Percentiles rank a stretch among this genome's conserved stretches.
Conservation (phyloP, 768 basidiomycete species). For the Rhodotorula paludigena region DNA sequence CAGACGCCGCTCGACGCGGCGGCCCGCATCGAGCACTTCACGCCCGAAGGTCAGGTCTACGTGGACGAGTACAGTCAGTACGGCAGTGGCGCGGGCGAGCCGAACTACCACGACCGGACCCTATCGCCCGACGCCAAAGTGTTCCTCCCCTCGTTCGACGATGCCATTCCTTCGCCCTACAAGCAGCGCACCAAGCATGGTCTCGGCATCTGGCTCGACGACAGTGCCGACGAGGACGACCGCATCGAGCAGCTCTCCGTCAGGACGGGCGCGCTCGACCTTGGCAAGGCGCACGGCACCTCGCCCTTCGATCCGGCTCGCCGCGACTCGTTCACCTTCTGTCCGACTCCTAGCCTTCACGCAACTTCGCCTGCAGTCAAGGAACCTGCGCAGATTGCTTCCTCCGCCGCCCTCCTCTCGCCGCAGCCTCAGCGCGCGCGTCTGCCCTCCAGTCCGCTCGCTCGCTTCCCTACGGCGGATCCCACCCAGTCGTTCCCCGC, state of each 20-base stretch:
- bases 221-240: too few species aligned
- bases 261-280: background rate
- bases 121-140: slow-evolving; percentile 2
- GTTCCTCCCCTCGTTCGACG: slow-evolving; percentile 22
- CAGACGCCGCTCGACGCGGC: too few species aligned
- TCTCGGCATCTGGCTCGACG: background rate
- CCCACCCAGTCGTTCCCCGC: too few species aligned
- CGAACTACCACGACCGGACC: background rate
- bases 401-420: slow-evolving; percentile 11
- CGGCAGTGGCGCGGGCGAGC: background rate
- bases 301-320: background rate
- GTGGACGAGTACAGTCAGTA: too few species aligned
- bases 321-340: slow-evolving; percentile 31
- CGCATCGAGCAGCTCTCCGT: background rate
- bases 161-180: slow-evolving; percentile 10
- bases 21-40: background rate
- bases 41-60: background rate
- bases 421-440: background rate
- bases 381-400: background rate
- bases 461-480: background rate
- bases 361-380: background rate
- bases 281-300: background rate
- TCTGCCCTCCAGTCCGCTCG: background rate
- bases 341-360: slow-evolving; percentile 1
- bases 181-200: background rate